Evolutionary conservation across 306 rosid genomes (phyloP).

Genomic region (Parietaria judaica): DNA sequence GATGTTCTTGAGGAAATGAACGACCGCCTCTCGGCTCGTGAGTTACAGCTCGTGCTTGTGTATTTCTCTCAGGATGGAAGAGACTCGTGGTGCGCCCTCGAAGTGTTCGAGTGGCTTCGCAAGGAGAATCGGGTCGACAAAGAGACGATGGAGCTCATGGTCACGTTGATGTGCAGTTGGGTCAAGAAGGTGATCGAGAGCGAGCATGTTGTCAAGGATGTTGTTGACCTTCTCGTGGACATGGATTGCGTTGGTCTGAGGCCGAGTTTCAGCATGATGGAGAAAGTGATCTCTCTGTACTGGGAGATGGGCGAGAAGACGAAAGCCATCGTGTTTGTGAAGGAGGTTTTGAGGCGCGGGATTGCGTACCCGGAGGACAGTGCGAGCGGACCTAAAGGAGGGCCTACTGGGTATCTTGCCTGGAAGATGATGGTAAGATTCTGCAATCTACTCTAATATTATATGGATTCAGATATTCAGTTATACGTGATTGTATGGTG

Average conservation of each 20-base stretch:
- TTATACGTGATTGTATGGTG: too few species aligned
- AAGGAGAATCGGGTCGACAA: constrained; percentile 89
- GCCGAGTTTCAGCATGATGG: constrained; percentile 87
- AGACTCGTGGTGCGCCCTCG: constrained; percentile 96
- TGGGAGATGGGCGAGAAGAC: constrained; percentile 93
- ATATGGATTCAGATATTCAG: neutral
- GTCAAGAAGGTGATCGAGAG: constrained; percentile 72
- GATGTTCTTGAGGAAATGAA: constrained; percentile 93
- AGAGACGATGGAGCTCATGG: constrained; percentile 99
- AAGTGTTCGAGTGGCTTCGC: constrained; percentile 95
- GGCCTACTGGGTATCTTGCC: constrained; percentile 94
- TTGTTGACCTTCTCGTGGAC: constrained; percentile 86
- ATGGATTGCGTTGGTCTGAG: constrained; percentile 94
- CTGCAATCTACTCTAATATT: neutral
- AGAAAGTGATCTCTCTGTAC: constrained; percentile 86
- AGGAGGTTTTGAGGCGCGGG: constrained; percentile 68
- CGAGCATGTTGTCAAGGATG: constrained; percentile 53
- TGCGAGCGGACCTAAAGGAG: constrained; percentile 65
- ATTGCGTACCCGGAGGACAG: constrained; percentile 38
- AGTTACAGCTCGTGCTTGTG: constrained; percentile 80
- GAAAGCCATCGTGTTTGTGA: constrained; percentile 52
- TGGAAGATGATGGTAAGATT: constrained; percentile 95
- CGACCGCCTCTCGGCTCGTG: constrained; percentile 77
- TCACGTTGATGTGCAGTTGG: constrained; percentile 88
- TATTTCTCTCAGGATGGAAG: constrained; percentile 95